These are phyloP conservation scores for Eurotiales sp. DNA, from an alignment of 2,329 filamentous ascomycete genomes.

Conservation along the genomic window DNA sequence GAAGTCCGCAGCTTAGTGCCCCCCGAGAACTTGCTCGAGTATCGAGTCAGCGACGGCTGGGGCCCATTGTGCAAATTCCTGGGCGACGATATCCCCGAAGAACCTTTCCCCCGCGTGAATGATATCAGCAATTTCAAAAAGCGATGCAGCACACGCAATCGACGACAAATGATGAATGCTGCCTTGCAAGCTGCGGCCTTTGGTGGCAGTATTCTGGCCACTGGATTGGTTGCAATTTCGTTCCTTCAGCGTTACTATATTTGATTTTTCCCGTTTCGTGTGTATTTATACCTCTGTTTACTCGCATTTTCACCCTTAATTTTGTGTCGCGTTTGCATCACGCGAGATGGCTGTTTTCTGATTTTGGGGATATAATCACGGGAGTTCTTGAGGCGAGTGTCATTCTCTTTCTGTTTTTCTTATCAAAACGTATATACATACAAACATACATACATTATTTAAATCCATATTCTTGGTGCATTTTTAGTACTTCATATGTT, in stretches of 20 bases:
- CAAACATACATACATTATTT: no score
- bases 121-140: conserved; percentile 55
- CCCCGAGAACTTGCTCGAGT: conserved; percentile 51
- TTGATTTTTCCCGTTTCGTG: background rate
- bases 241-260: background rate
- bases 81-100: conserved; percentile 48
- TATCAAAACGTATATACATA: no score
- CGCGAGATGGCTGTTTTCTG: no score
- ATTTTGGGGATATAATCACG: no score
- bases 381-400: no score
- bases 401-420: no score
- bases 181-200: conserved; percentile 50
- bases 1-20: conserved; percentile 49
- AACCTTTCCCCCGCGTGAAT: conserved; percentile 51
- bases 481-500: no score
- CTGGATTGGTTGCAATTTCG: conserved; percentile 21
- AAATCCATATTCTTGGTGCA: no score
- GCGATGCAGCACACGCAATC: conserved; percentile 51
- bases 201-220: conserved; percentile 46
- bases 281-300: background rate
- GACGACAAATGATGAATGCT: conserved; percentile 55
- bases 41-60: conserved; percentile 54
- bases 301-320: background rate
- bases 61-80: conserved; percentile 54
- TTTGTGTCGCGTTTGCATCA: no score